These are phyloP conservation scores for Psilocybe sp. DNA, from an alignment of 768 basidiomycete genomes.

Conservation along the genomic window DNA sequence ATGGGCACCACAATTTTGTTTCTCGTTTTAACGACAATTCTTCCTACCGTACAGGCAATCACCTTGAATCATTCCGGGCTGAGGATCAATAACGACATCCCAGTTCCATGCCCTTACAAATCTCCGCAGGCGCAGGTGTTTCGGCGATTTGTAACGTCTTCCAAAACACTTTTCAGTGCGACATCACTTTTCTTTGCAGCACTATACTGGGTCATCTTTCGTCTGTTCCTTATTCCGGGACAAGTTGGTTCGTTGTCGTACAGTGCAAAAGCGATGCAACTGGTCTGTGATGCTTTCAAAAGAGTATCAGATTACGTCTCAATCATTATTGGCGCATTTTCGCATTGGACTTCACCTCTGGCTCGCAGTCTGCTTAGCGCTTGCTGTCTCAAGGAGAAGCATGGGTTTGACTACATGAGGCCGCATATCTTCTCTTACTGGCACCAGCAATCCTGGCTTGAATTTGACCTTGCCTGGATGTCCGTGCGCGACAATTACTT, in stretches of 20 bases:
- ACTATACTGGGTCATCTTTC: no score
- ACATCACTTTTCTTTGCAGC: neutral
- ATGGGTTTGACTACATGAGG: neutral
- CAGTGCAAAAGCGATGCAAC: no score
- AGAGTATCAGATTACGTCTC: no score
- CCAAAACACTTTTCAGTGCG: neutral
- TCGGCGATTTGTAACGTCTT: conserved; percentile 1
- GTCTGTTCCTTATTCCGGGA: no score
- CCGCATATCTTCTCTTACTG: neutral
- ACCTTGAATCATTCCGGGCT: conserved; percentile 1
- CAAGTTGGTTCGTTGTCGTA: no score
- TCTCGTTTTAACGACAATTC: conserved; percentile 9
- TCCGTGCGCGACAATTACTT: no score
- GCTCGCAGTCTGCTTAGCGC: no score
- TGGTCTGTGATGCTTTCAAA: no score
- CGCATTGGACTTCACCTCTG: no score
- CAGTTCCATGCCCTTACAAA: conserved; percentile 14
- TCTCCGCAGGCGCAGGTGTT: conserved; percentile 15
- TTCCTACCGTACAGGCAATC: conserved; percentile 11
- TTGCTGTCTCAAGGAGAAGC: neutral
- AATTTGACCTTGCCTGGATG: conserved; percentile 2
- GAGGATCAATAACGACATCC: neutral
- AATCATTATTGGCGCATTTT: no score
- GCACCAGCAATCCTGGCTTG: neutral
- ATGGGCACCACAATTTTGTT: conserved; percentile 9